Base-by-base conservation (phyloP, 257 asterid genomes). In the Knoxia roxburghii region DNA sequence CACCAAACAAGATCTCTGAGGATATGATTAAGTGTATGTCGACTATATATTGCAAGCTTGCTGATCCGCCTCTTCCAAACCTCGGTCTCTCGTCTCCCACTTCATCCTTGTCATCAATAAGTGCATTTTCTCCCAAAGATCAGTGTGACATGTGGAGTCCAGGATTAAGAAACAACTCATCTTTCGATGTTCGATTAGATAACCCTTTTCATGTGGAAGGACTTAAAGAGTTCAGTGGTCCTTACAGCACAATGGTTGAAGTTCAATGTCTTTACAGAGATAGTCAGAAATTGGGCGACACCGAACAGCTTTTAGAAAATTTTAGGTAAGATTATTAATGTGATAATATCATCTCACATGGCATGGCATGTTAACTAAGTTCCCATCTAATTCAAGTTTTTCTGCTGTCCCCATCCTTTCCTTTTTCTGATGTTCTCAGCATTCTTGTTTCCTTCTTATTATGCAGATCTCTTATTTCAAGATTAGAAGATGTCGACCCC, bases 221-320 rank as follows among this genome's bases (percentile, higher is more conserved):
- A 29, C 84, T 95, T 27, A 95, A 91, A 72, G 98, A 95, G 64
- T 95, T 95, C 71, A 95, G 99, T 26, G 98, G 99, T 65, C 98
- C 98, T 61, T 91, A 95, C 86, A 91, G 98, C 97, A 89, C 95
- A 18, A 95, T 95, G 99, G 79, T 95, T 60, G 99, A 95, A 86
- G 88, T 95, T 15, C 84, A 83, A 67, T 84, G 94, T 69, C 78
- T 95, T 67, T 80, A 91, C 79, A 77, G 98, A 77, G 98, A 89
- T 68, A 68, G 83, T 67, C 88, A 84, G 82, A 95, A 89, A 79
- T 57, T 89, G 79, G 87, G 89, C 2, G 91, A 87, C 37, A 71
- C 85, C 50, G 99, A 95, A 71, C 81, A 80, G 69, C 70, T 89
- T 79, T 61, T 91, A 68, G 93, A 85, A 73, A 78, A 89, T 71